These are phyloP conservation scores for Aspergillus unguis DNA, from an alignment of 2,329 filamentous ascomycete genomes.

Conservation along the genomic window DNA sequence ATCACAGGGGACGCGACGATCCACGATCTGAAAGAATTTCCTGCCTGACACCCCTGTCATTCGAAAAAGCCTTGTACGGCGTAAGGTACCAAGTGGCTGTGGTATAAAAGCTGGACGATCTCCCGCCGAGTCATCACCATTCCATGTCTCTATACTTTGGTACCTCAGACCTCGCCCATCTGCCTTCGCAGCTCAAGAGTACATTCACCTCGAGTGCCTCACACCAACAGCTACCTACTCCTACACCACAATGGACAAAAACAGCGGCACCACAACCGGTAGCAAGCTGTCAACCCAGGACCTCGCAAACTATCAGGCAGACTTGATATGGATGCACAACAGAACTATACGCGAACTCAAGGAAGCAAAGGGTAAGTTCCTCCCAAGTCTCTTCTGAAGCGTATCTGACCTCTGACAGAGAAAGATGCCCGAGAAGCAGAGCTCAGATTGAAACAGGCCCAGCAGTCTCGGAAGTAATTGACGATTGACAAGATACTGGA, in stretches of 20 bases:
- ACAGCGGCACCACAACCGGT: neutral
- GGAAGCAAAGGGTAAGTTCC: conserved; percentile 12
- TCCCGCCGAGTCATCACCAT: too few species aligned
- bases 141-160: too few species aligned
- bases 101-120: too few species aligned
- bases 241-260: conserved; percentile 2
- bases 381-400: neutral
- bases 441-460: neutral
- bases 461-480: neutral
- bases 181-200: too few species aligned
- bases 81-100: too few species aligned
- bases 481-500: neutral
- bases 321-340: conserved; percentile 17
- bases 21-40: too few species aligned
- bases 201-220: too few species aligned
- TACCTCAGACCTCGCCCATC: too few species aligned
- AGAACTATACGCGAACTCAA: conserved; percentile 17
- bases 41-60: too few species aligned
- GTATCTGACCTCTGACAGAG: neutral
- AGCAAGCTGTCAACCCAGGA: neutral
- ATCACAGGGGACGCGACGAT: too few species aligned
- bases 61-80: too few species aligned
- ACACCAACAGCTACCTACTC: neutral
- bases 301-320: conserved; percentile 16
- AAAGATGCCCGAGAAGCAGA: conserved; percentile 2